A percentile compares a stretch with the other conserved stretches of the same genome.
Evolutionary conservation across 2,329 filamentous ascomycete genomes (phyloP).

Genomic region (Verticillium longisporum): DNA sequence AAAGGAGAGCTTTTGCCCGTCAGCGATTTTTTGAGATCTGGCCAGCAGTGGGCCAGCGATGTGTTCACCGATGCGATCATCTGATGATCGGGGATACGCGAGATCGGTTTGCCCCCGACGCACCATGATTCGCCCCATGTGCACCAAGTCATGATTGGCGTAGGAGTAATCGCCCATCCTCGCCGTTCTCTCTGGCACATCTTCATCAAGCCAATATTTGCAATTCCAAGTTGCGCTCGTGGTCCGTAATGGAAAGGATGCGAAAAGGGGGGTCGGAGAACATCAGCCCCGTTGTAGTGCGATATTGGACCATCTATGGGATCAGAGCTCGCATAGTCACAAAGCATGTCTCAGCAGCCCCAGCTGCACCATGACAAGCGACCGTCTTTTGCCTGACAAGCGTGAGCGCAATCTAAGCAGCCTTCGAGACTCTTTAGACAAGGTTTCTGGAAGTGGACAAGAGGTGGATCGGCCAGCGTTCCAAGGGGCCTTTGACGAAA

Average conservation of each 20-base stretch:
- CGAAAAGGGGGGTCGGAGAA: too few relatives aligned
- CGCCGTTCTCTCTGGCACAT: background rate
- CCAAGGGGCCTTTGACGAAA: background rate
- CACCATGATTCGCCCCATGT: background rate
- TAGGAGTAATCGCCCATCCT: background rate
- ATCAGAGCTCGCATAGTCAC: too few relatives aligned
- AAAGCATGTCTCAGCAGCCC: background rate
- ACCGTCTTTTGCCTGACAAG: background rate
- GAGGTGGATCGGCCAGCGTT: background rate
- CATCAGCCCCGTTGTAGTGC: too few relatives aligned
- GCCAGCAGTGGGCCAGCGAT: constrained; percentile 4
- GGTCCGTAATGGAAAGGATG: too few relatives aligned
- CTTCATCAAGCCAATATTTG: background rate
- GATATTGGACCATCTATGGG: too few relatives aligned
- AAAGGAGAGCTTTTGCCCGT: constrained; percentile 4
- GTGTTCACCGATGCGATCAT: constrained; percentile 10
- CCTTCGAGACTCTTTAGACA: background rate
- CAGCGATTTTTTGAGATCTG: constrained; percentile 5
- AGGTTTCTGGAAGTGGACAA: background rate
- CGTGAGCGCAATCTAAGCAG: background rate
- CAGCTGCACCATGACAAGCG: background rate
- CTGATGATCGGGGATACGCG: constrained; percentile 10
- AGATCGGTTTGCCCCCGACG: constrained; percentile 10
- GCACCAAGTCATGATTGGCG: too few relatives aligned
- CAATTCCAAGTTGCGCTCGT: too few relatives aligned